A percentile compares a stretch with the other conserved stretches of the same genome.
These are phyloP conservation scores for Fusarium sarcochroum DNA, from an alignment of 2,329 filamentous ascomycete species.

Conservation along the genomic window DNA sequence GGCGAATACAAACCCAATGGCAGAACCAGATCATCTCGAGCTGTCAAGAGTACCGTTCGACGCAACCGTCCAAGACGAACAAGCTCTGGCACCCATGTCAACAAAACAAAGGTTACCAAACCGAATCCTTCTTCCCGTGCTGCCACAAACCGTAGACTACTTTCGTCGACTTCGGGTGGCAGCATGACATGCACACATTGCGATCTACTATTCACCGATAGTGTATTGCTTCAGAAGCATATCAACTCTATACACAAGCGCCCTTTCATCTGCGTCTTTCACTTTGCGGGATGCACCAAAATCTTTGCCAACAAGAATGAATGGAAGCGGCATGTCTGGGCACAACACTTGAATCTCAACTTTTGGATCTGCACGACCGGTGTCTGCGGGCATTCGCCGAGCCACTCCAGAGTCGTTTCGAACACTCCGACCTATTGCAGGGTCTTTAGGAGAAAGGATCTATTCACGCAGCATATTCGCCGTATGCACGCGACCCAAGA, in stretches of 20 bases:
- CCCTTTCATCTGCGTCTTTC: conserved; percentile 83
- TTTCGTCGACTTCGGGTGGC: conserved; percentile 8
- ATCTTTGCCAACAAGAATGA: conserved; percentile 89
- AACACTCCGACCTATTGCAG: conserved; percentile 65
- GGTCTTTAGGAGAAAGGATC: conserved; percentile 90
- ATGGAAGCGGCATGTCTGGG: conserved; percentile 91
- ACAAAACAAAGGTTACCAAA: conserved; percentile 27
- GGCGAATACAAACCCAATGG: conserved; percentile 16
- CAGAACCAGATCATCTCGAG: conserved; percentile 8
- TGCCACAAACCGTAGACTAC: conserved; percentile 14
- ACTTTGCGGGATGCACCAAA: conserved; percentile 79
- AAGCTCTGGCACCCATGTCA: neutral
- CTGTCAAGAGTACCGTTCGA: conserved; percentile 21
- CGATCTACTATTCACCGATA: conserved; percentile 59
- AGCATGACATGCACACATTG: conserved; percentile 40
- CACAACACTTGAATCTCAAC: conserved; percentile 81
- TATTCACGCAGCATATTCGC: conserved; percentile 89
- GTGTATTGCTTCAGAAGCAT: conserved; percentile 62
- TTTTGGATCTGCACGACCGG: conserved; percentile 84
- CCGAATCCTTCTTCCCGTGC: neutral
- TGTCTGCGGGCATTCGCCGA: conserved; percentile 59
- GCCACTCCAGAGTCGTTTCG: conserved; percentile 28
- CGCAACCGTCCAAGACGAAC: conserved; percentile 30
- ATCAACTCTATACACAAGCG: conserved; percentile 68
- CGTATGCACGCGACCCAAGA: conserved; percentile 80